Evolutionary conservation across 2,329 filamentous ascomycete species (phyloP), one percentile per base, ranked within the genome.

Genomic region (Colletotrichum limetticola): DNA sequence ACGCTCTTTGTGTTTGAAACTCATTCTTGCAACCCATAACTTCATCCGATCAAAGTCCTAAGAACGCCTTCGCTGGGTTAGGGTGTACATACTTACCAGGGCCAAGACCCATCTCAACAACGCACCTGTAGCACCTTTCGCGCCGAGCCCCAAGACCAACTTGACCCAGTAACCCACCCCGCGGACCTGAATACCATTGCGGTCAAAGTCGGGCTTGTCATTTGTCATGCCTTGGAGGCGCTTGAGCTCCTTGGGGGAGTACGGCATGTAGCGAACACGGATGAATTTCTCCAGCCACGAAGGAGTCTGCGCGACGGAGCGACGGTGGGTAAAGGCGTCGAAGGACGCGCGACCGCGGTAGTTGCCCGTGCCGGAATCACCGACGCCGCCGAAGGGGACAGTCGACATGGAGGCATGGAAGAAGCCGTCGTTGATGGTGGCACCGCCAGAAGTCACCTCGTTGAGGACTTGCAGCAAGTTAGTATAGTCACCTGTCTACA

Each of bases 371-470:
- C 95, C 95, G 57, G 92, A 94, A 76, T 93, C 89, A 75, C 95
- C 95, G 8, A 97, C 92, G 77, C 95, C 95, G 75, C 95, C 95
- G 80, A 97, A 97, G 49, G 93, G 87, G 2, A 97, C 85, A 2
- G 91, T 94, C 37, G 90, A 88, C 75, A 97, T 88, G 26, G 89
- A 88, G 72, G 88, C 91, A 81, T 87, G 85, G 74, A 80, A 82
- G 76, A 80, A 83, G 66, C 90, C 88, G 79, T 85, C 93, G 88
- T 85, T 94, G 84, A 87, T 90, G 82, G 81, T 88, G 32, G 90
- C 92, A 75, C 92, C 92, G 67, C 93, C 93, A 1, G 92, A 94
- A 57, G 89, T 92, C 68, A 92, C 88, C 71, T 85, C 83, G 74
- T 84, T 82, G 63, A 94, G 87, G 70, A 94, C 90, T 91, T 75